phyloP scores from a whole-genome alignment of 768 basidiomycete species.

The Paxillus rubicundulus region DNA sequence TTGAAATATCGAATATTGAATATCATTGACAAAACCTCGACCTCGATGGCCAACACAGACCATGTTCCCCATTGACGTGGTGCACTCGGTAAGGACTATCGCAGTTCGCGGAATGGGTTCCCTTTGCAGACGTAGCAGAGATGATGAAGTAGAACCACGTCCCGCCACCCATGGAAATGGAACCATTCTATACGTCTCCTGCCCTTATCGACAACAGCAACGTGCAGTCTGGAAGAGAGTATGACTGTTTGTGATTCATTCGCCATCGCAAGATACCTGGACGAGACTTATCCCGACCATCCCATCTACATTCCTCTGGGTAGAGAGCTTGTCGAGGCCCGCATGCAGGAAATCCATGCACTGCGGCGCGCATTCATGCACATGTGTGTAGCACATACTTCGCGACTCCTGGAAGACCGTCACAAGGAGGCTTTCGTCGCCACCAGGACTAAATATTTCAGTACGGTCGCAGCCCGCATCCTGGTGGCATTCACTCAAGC shows the following conservation, averaged over 20 bases:
- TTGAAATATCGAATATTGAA: too few relatives aligned
- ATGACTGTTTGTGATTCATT: conserved; percentile 38
- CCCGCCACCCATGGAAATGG: background rate
- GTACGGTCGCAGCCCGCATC: background rate
- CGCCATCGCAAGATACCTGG: conserved; percentile 48
- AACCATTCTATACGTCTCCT: conserved; percentile 41
- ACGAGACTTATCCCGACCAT: conserved; percentile 40
- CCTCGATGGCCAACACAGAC: too few relatives aligned
- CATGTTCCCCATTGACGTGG: too few relatives aligned
- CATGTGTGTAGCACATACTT: background rate
- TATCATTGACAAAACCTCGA: too few relatives aligned
- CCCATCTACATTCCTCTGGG: background rate
- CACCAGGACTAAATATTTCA: background rate
- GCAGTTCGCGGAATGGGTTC: too few relatives aligned
- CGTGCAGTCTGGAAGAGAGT: conserved; percentile 8
- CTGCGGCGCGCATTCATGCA: background rate
- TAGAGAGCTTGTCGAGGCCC: background rate
- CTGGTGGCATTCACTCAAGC: background rate
- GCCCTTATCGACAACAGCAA: conserved; percentile 44
- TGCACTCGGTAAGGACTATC: too few relatives aligned
- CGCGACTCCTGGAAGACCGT: background rate
- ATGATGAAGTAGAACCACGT: background rate
- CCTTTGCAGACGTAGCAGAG: too few relatives aligned
- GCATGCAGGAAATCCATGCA: background rate
- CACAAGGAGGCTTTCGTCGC: background rate